phyloP scores from a whole-genome alignment of 257 asterid genomes.

The Craterostigma plantagineum region DNA sequence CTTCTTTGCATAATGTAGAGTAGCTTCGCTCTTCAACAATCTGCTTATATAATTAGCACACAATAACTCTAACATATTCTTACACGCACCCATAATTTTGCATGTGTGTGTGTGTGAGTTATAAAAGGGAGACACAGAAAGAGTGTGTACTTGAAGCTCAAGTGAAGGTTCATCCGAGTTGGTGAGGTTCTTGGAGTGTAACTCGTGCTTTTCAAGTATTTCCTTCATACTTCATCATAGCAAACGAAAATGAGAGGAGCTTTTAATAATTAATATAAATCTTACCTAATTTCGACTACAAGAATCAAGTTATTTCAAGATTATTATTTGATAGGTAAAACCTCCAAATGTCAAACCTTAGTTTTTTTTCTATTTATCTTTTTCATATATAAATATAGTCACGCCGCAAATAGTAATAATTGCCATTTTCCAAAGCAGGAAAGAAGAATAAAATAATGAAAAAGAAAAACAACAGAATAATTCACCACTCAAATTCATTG shows the following conservation, averaged over 20 bases:
- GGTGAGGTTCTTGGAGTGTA: conserved; percentile 71
- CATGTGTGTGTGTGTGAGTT: too few relatives aligned
- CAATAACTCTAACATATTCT: background rate
- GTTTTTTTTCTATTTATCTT: too few relatives aligned
- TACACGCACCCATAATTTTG: too few relatives aligned
- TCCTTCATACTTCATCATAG: conserved; percentile 41
- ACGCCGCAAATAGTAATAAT: too few relatives aligned
- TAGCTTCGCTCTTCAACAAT: conserved; percentile 49
- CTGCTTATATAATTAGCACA: conserved; percentile 24
- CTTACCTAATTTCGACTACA: too few relatives aligned
- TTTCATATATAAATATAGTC: too few relatives aligned
- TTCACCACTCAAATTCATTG: background rate
- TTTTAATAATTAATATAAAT: background rate
- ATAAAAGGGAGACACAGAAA: background rate
- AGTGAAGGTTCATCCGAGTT: conserved; percentile 69
- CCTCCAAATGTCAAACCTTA: too few relatives aligned
- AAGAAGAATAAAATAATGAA: too few relatives aligned
- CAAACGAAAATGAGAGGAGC: background rate
- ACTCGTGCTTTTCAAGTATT: conserved; percentile 50
- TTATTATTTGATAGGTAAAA: too few relatives aligned
- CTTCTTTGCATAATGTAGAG: conserved; percentile 48
- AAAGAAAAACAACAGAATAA: too few relatives aligned
- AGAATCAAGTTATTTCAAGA: too few relatives aligned
- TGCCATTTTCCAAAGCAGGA: too few relatives aligned
- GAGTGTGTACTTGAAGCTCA: conserved; percentile 39